phyloP scores from a whole-genome alignment of 257 asterid genomes.

The Salvia splendens region DNA sequence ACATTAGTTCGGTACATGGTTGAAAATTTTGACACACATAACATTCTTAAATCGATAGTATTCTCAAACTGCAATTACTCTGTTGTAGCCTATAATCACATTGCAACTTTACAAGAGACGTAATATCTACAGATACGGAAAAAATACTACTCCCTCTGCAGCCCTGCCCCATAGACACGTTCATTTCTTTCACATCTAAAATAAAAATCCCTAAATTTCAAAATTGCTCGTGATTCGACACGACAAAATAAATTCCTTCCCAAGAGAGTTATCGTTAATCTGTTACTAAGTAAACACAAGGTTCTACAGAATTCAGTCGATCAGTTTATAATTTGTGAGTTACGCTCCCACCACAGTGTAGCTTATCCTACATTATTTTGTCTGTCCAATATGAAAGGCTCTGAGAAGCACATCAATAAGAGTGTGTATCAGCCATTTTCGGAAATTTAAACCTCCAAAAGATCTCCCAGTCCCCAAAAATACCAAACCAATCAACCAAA shows the following conservation, averaged over 20 bases:
- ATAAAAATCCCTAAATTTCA: background rate
- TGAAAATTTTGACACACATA: background rate
- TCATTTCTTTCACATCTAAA: conserved; percentile 12
- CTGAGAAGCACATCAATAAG: too few relatives aligned
- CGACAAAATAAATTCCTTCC: too few relatives aligned
- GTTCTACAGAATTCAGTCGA: background rate
- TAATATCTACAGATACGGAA: background rate
- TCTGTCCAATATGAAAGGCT: too few relatives aligned
- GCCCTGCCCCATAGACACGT: background rate
- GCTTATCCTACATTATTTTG: too few relatives aligned
- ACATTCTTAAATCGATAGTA: background rate
- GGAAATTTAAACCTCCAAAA: too few relatives aligned
- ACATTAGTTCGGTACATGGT: background rate
- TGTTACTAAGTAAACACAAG: conserved; percentile 1
- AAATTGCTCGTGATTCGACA: background rate
- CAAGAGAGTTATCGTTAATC: background rate
- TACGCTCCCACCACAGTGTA: too few relatives aligned
- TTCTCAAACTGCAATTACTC: conserved; percentile 6
- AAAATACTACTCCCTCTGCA: background rate
- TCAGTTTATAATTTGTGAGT: background rate
- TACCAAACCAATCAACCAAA: too few relatives aligned
- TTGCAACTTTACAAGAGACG: conserved; percentile 19
- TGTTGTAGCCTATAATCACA: background rate
- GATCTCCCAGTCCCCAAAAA: too few relatives aligned
- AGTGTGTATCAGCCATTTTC: too few relatives aligned